Evolutionary conservation across 106 monocot species (phyloP).

Genomic region (Phalaenopsis equestris): DNA sequence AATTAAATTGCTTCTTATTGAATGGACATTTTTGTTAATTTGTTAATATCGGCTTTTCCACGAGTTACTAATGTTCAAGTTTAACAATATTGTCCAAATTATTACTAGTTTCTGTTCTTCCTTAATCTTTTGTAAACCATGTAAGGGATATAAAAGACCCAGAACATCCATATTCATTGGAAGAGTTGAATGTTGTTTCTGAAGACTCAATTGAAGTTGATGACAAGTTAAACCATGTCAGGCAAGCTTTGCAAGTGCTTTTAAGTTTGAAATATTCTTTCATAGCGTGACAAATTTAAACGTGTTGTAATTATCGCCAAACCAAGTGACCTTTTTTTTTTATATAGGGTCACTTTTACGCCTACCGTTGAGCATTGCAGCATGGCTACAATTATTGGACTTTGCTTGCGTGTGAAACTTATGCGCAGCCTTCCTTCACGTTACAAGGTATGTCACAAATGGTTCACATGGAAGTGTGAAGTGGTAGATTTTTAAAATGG

Average conservation of each 20-base stretch:
- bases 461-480: not conserved
- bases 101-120: conserved; percentile 11
- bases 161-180: conserved; percentile 87
- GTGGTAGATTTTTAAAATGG: not conserved
- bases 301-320: not conserved
- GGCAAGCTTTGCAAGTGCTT: conserved; percentile 29
- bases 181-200: conserved; percentile 86
- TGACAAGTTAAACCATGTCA: conserved; percentile 53
- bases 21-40: not conserved
- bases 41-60: not conserved
- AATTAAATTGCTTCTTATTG: not conserved
- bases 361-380: conserved; percentile 98
- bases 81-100: not conserved
- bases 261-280: conserved; percentile 5
- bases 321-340: not conserved
- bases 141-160: conserved; percentile 98
- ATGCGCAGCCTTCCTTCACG: conserved; percentile 90
- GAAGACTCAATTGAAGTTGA: conserved; percentile 80
- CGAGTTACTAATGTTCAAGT: not conserved
- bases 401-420: conserved; percentile 87
- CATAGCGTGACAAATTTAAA: not conserved
- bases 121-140: conserved; percentile 70
- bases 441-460: conserved; percentile 60
- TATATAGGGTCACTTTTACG: conserved; percentile 81
- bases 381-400: conserved; percentile 95